A percentile compares a stretch with the other conserved stretches of the same genome.
These are phyloP conservation scores for Komagataella pseudopastoris DNA, from an alignment of 805 yeast genomes.

Conservation along the genomic window DNA sequence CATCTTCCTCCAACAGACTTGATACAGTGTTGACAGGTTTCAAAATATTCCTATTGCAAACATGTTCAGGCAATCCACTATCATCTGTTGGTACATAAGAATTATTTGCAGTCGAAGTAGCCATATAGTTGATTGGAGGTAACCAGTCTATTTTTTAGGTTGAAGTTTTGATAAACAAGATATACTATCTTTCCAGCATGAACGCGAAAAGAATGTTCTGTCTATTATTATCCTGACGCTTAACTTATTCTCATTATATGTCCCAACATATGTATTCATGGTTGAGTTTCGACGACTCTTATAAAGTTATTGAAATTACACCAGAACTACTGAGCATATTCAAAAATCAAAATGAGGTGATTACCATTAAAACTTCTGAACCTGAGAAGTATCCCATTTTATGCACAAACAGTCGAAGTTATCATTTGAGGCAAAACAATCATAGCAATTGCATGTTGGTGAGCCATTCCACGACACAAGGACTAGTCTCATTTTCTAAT, in stretches of 20 bases:
- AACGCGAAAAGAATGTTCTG: background rate
- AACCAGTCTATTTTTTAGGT: background rate
- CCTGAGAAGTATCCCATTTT: slow-evolving; percentile 34
- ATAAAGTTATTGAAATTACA: slow-evolving; percentile 38
- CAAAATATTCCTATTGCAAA: background rate
- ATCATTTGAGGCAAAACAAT: slow-evolving; percentile 60
- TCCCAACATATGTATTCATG: slow-evolving; percentile 14
- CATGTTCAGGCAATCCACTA: background rate
- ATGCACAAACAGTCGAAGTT: slow-evolving; percentile 47
- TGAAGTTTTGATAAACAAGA: background rate
- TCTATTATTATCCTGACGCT: background rate
- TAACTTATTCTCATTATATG: background rate
- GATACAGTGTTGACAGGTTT: background rate
- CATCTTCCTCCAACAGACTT: background rate
- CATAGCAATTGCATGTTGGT: slow-evolving; percentile 79
- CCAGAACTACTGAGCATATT: slow-evolving; percentile 31
- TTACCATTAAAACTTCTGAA: slow-evolving; percentile 20
- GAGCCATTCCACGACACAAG: slow-evolving; percentile 15
- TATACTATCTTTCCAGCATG: background rate
- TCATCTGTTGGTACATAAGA: background rate
- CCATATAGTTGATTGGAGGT: background rate
- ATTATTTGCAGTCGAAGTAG: background rate
- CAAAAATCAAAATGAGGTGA: slow-evolving; percentile 8
- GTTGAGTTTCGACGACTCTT: slow-evolving; percentile 16
- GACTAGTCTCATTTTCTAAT: slow-evolving; percentile 19